Conservation (phyloP, 2,329 filamentous ascomycete species). For the Dactylonectria estremocensis region DNA sequence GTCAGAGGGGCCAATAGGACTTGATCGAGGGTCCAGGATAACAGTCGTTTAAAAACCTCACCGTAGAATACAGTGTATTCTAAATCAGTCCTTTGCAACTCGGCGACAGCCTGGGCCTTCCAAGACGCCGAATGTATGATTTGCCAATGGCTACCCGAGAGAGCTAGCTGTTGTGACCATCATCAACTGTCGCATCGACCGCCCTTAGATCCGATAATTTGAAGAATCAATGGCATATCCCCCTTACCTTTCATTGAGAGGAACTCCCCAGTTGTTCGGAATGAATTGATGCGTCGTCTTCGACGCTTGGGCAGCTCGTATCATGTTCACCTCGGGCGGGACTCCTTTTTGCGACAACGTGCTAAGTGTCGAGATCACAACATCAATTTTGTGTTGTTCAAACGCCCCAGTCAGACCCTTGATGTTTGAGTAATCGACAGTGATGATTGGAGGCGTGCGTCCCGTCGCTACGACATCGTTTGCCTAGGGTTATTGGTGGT, state of each 20-base stretch:
- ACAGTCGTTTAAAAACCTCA: neutral
- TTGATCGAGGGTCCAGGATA: neutral
- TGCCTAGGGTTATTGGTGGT: neutral
- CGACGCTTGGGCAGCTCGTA: conserved; percentile 7
- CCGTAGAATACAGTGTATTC: conserved; percentile 6
- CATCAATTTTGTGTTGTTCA: conserved; percentile 9
- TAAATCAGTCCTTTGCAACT: neutral
- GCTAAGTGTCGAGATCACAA: conserved; percentile 9
- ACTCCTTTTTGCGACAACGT: neutral
- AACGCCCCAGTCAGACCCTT: neutral
- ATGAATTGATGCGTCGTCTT: conserved; percentile 5
- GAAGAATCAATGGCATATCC: too few species aligned
- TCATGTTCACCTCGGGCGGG: neutral
- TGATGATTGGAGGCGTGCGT: neutral
- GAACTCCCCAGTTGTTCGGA: conserved; percentile 16
- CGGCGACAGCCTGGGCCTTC: neutral
- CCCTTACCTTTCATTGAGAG: neutral
- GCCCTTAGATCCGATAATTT: too few species aligned
- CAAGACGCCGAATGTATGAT: neutral
- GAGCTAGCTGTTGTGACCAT: neutral
- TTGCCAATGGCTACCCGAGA: neutral
- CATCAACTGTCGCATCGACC: too few species aligned
- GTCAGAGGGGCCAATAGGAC: conserved; percentile 4
- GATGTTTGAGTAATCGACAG: conserved; percentile 5
- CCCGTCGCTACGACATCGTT: neutral